Base-by-base conservation (phyloP, 345 rosid species). In the Leavenworthia alabamica region DNA sequence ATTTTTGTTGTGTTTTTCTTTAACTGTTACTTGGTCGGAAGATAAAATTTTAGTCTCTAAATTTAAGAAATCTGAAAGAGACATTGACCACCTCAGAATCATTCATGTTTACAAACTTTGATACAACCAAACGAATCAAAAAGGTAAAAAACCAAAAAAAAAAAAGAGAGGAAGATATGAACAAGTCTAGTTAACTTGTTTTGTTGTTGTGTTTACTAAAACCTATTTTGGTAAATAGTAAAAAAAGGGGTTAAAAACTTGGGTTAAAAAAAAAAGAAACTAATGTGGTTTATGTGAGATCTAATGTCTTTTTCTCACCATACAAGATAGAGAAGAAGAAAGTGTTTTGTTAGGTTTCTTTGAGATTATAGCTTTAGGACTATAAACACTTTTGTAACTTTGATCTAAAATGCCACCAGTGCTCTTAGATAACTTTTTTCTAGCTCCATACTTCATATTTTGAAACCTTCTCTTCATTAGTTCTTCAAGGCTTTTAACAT, bases 71-170 rank as follows among this genome's bases (percentile, higher is more conserved):
- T 53, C 67, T 69, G 73, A 17, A 42, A 35, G 54, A 29, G 73
- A 75, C 63, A 88, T 86, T 28, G n/a, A n/a, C n/a, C n/a, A n/a
- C n/a, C 83, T 86, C 2, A 86, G 95, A 64, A 84, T 88, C 56
- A 74, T 45, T 37, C 91, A 88, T 1, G 86, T 91, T 62, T 80
- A 84, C 82, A 83, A 85, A 81, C 80, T 89, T 74, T 86, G 73
- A 39, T 28, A 43, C 47, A 41, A 17, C 15, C 53, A 59, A 67
- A 32, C 2, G 7, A 48, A 8, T 47, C n/a, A 23, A 59, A 27
- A 28, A 12, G 28, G n/a, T n/a, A 23, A 11, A 16, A 3, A 45
- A 66, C n/a, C n/a, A n/a, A n/a, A n/a, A n/a, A n/a, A 55, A 35
- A 44, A 4, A 1, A 4, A 12, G n/a, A n/a, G n/a, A n/a, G n/a